Evolutionary conservation across 257 asterid species (phyloP), one percentile per base, ranked within the genome.

Genomic region (Penstemon barbatus): DNA sequence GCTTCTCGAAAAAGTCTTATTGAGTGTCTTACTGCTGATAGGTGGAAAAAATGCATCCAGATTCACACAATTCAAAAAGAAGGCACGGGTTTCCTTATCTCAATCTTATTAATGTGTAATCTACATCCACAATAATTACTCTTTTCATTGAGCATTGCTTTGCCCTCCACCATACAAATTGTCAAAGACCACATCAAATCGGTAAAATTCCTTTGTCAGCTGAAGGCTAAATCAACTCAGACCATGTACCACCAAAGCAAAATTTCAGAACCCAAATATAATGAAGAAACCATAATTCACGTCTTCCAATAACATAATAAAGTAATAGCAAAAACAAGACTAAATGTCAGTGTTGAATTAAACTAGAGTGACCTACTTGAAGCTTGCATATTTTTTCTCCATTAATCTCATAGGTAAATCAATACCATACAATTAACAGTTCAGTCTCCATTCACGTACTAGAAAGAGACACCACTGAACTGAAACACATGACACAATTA

Each of bases 381-480:
- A 25, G 2, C 33, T 25, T 25, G 33, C 33, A 25, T 25, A 25
- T 25, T 25, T 1, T 42, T 71, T 65, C 59, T 45, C 70, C 45
- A 45, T 46, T 70, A 46, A 56, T 53, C 59, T 36, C 13, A 42
- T 53, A 53, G 40, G 49, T 58, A 37, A 33, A 57, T 44, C 68
- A 65, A 66, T 54, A 13, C 19, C 45, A 43, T 36, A 49, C 42
- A 63, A 55, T 50, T 38, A 18, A 60, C 46, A 70, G 0, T 40
- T 57, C 72, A 42, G 25, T 36, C 36, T 69, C 63, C 69, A 65
- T 42, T 49, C 49, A 57, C 13, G n/a, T 57, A 10, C 54, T 49
- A 49, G 54, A 49, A 49, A 49, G 51, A 46, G 4, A 49, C 54
- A 1, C 54, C 15, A 49, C 54, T 10, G 1, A 49, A 12, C n/a